Evolutionary conservation across 805 yeast genomes (phyloP).

Genomic region (Wickerhamomyces canadensis): DNA sequence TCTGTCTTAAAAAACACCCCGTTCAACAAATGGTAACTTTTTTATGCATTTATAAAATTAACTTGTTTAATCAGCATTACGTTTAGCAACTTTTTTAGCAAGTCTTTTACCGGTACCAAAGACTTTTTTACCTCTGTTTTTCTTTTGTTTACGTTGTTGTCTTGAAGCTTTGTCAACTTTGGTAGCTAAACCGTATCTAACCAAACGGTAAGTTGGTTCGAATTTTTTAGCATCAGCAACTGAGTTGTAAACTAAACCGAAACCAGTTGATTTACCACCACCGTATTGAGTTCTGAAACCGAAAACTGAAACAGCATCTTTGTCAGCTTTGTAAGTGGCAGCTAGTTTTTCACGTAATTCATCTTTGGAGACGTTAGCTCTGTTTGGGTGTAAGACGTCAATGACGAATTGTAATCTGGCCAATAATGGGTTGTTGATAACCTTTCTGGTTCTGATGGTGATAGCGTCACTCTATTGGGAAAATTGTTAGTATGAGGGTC

Average conservation of each 20-base stretch:
- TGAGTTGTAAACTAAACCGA: constrained; percentile 98
- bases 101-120: constrained; percentile 96
- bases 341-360: constrained; percentile 95
- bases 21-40: no score
- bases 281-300: constrained; percentile 99
- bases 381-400: constrained; percentile 99
- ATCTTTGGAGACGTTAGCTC: constrained; percentile 98
- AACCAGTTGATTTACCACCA: constrained; percentile 99
- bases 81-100: constrained; percentile 88
- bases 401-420: constrained; percentile 99
- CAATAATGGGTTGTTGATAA: constrained; percentile 97
- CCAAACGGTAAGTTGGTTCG: constrained; percentile 99
- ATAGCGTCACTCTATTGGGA: constrained; percentile 88
- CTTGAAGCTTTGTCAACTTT: constrained; percentile 97
- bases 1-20: no score
- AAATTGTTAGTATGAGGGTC: constrained; percentile 22
- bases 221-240: constrained; percentile 96
- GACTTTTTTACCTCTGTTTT: constrained; percentile 99
- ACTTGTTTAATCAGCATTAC: constrained; percentile 69
- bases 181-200: constrained; percentile 95
- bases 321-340: constrained; percentile 83
- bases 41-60: no score
- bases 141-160: constrained; percentile 99
- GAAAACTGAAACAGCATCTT: constrained; percentile 93
- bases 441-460: constrained; percentile 98